Evolutionary conservation across 106 monocot genomes (phyloP), one percentile per base, ranked within the genome.

Genomic region (Dioscorea zingiberensis): DNA sequence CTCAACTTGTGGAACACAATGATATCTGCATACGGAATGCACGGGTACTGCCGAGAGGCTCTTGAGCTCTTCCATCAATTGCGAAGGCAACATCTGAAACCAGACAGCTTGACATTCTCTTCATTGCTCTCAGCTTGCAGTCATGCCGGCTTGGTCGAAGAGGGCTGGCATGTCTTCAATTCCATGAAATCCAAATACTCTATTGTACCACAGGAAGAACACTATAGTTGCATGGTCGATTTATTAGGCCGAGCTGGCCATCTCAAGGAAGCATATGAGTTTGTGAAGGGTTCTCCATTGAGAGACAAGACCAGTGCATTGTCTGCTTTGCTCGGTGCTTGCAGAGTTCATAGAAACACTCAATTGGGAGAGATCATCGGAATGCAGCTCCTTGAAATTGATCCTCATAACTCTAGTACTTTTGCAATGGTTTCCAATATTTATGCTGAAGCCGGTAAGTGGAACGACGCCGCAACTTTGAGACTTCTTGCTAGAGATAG

Each of bases 111-210:
- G 23, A 69, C 73, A 44, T 77, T 77, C 64, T 74, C 74, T 72
- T 83, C 80, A 17, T 68, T 87, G 51, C 72, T 87, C 22, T 87
- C 87, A 15, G 77, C 87, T 22, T 87, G 87, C 59, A 87, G 80
- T 62, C 87, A 87, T 72, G 49, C 49, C 58, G 83, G 87, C 23
- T 54, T 67, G 15, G 72, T 87, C 46, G 81, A 87, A 72, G 83
- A 80, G 66, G 87, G 69, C 47, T 83, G 69, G 80, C 60, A 47
- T 15, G 55, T 87, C 60, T 83, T 87, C 44, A 26, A 66, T 28
- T 68, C 72, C 59, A 77, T 87, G 80, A 73, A 62, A 62, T 13
- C 48, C 7, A 38, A 74, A 18, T 71, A 76, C 63, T 44, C 59
- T 3, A 56, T 87, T 65, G 17, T 68, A 25, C 80, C 77, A 18